Percentiles rank a stretch among this genome's conserved stretches.
Evolutionary conservation across 2,329 filamentous ascomycete genomes (phyloP).

Genomic region (Paraphoma chrysanthemicola): DNA sequence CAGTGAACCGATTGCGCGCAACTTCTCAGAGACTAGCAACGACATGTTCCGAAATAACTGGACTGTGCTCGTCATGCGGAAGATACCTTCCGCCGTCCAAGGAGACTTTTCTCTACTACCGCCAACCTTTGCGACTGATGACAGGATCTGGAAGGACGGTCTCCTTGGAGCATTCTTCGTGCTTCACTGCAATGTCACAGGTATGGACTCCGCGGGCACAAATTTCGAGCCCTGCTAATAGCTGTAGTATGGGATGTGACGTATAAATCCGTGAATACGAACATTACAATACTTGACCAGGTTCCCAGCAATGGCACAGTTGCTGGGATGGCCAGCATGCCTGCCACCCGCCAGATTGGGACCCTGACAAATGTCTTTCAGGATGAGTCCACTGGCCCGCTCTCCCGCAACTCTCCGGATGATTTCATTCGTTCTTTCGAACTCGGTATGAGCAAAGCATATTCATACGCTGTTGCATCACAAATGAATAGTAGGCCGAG

Average conservation of each 20-base stretch:
- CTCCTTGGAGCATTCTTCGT: constrained; percentile 6
- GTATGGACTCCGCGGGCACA: background rate
- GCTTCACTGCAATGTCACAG: constrained; percentile 15
- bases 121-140: constrained; percentile 5
- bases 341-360: background rate
- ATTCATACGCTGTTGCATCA: constrained; percentile 8
- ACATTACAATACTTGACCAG: background rate
- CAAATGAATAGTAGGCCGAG: constrained; percentile 7
- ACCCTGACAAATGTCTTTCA: constrained; percentile 2
- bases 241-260: constrained; percentile 11
- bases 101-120: constrained; percentile 11
- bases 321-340: constrained; percentile 16
- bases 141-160: constrained; percentile 12
- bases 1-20: background rate
- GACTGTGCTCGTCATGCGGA: constrained; percentile 7
- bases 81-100: constrained; percentile 10
- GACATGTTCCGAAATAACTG: constrained; percentile 15
- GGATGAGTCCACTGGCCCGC: background rate
- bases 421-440: constrained; percentile 12
- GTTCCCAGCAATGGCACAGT: constrained; percentile 14
- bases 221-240: background rate
- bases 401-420: constrained; percentile 3
- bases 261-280: constrained; percentile 1
- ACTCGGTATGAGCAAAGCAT: constrained; percentile 13
- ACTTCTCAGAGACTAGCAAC: constrained; percentile 10